Base-by-base conservation (phyloP, 108 stramenopile genomes). In the Stephanodiscus triporus region DNA sequence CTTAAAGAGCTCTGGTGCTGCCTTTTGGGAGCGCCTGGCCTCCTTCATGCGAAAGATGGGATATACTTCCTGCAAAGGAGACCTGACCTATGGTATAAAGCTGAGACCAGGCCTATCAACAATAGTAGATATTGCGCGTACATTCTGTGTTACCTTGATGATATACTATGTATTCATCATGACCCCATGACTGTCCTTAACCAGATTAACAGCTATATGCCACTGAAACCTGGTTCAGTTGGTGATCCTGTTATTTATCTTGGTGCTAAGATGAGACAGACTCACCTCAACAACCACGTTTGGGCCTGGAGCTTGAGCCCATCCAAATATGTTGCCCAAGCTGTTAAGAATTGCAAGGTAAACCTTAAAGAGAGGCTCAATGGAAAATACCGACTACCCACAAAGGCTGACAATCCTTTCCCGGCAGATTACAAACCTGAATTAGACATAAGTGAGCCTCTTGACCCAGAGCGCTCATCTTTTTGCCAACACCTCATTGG, bases 51-150 rank as follows among this genome's bases (percentile, higher is more conserved):
- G 42, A 60, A 1, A 78, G 3, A 42, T 78, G 32, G 71, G 82
- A 1, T 78, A 66, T 29, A n/a, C 10, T 0, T 27, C 70, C 0
- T 76, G 73, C 36, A 26, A 23, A 8, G 82, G 76, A 4, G 76
- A 83, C 54, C 80, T 42, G 80, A 84, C 65, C 80, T 87, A 14
- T 87, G 80, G 80, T 43, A 77, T 30, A 54, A 66, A 11, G 32
- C 47, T 7, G 57, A 27, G 11, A 49, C 23, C 4, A 36, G 61
- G n/a, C n/a, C 16, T 17, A n/a, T 58, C 19, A 60, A 59, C 8
- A 27, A 30, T 16, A 13, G 24, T 20, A 82, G 61, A 20, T 82
- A 84, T 51, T 86, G 73, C 38, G 22, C 84, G 24, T 76, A 82
- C 56, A 66, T 84, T 14, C 61, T 85, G 0, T 43, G n/a, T 27